Conservation (phyloP, 768 basidiomycete species). For the Psilocybe tampanensis region DNA sequence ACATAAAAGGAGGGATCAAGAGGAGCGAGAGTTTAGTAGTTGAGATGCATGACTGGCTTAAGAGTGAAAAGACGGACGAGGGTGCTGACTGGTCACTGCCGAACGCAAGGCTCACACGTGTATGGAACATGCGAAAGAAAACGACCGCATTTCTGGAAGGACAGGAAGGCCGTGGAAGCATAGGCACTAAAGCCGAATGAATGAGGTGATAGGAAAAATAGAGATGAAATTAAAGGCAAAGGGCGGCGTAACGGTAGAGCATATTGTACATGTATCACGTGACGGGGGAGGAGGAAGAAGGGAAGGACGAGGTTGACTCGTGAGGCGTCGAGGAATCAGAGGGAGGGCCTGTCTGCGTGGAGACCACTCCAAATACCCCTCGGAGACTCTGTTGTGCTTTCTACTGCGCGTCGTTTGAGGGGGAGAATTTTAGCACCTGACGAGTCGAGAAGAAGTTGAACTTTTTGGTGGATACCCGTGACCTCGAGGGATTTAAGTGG, state of each 20-base stretch:
- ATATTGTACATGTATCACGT: conserved; percentile 34
- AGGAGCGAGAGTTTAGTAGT: conserved; percentile 13
- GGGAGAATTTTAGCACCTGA: conserved; percentile 86
- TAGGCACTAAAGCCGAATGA: conserved; percentile 23
- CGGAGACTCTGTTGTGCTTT: conserved; percentile 77
- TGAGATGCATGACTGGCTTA: conserved; percentile 19
- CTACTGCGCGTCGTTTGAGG: conserved; percentile 74
- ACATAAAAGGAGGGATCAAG: conserved; percentile 14
- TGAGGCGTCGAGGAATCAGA: too few species aligned
- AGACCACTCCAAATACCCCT: conserved; percentile 92
- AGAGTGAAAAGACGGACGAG: conserved; percentile 9
- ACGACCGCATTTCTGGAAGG: conserved; percentile 30
- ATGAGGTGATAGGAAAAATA: conserved; percentile 26
- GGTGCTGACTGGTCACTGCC: conserved; percentile 33
- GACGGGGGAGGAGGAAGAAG: conserved; percentile 22
- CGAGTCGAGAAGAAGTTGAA: conserved; percentile 82
- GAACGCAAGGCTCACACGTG: conserved; percentile 52
- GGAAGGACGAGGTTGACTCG: background rate
- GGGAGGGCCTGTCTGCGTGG: conserved; percentile 69
- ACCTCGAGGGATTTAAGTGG: conserved; percentile 76
- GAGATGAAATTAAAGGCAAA: conserved; percentile 29
- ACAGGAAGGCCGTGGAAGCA: conserved; percentile 27
- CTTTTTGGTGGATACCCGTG: conserved; percentile 74
- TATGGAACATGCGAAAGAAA: conserved; percentile 34
- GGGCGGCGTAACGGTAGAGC: conserved; percentile 14